These are phyloP conservation scores for Ustilaginoidea virens DNA, from an alignment of 2,329 filamentous ascomycete species.

Conservation along the genomic window DNA sequence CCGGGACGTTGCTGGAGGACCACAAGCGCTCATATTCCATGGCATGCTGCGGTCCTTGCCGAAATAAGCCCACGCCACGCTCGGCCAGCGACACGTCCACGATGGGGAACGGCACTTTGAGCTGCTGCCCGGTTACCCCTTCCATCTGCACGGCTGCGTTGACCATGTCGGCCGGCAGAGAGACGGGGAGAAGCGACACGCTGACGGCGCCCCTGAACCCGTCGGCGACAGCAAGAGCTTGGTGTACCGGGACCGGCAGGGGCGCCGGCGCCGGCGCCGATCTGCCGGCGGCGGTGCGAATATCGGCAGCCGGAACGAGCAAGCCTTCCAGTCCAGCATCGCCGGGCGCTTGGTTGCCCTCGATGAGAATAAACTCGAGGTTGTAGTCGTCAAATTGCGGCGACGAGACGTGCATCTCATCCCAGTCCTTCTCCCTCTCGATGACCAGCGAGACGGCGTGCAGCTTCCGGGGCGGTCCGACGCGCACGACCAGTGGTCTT, in stretches of 20 bases:
- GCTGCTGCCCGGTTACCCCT: slow-evolving; percentile 22
- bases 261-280: slow-evolving; percentile 59
- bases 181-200: slow-evolving; percentile 26
- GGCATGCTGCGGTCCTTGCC: slow-evolving; percentile 53
- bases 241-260: slow-evolving; percentile 72
- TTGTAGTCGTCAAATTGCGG: slow-evolving; percentile 43
- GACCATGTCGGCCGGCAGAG: slow-evolving; percentile 25
- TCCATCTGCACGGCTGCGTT: slow-evolving; percentile 43
- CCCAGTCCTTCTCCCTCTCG: slow-evolving; percentile 24
- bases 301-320: slow-evolving; percentile 62
- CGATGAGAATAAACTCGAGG: slow-evolving; percentile 47
- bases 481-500: slow-evolving; percentile 48
- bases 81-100: slow-evolving; percentile 50
- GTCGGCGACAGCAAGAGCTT: slow-evolving; percentile 56
- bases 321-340: slow-evolving; percentile 24
- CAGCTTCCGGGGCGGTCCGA: slow-evolving; percentile 19
- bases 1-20: slow-evolving; percentile 55
- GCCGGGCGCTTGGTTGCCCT: slow-evolving; percentile 20
- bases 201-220: slow-evolving; percentile 54
- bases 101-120: slow-evolving; percentile 29
- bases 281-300: slow-evolving; percentile 48
- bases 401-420: slow-evolving; percentile 47
- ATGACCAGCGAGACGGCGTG: slow-evolving; percentile 14
- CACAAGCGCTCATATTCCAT: slow-evolving; percentile 59
- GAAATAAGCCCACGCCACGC: slow-evolving; percentile 49